Base-by-base conservation (phyloP, 1,139 yeast genomes). In the Geotrichum australiense region DNA sequence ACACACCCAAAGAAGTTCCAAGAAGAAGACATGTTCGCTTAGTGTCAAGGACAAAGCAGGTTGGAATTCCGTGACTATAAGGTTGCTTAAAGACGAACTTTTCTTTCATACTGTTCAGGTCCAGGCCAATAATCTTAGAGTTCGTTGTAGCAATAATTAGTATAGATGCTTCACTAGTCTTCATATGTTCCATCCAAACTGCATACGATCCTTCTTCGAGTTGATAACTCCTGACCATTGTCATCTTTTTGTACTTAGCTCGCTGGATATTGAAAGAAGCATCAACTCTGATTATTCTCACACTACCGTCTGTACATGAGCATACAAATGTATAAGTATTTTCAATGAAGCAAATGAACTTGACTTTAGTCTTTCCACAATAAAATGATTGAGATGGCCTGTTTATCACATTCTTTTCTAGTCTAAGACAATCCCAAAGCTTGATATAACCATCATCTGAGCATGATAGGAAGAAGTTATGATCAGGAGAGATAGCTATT, bases 1-100 rank as follows among this genome's bases (percentile, higher is more conserved):
- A 58, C 1, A 79, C 64, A 1, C 97, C 97, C 35, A 71, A 72
- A 1, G 74, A 66, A 0, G 96, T 84, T 0, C 96, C 96, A 2
- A 81, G 57, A 3, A 86, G 58, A 3, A 83, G 53, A 89, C 96
- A 85, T 5, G 64, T 59, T 34, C 66, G 67, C 16, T 68, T 61
- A 0, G 62, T 61, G 46, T 80, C 83, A n/a, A 81, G 61, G 1
- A 75, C 69, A 52, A 86, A 73, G 18, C 80, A 63, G 0, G 78
- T 73, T 0, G 80, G 72, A 2, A 73, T 60, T 0, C 97, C 98
- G 62, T 78, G 80, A 2, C 70, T 63, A 1, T 74, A 66, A 2
- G 84, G 80, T 50, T 75, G 80, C 33, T 70, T 70, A 30, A 84
- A 54, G 1, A 51, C 59, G 18, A 66, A 66, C 0, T 63, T 59